A percentile compares a stretch with the other conserved stretches of the same genome.
phyloP scores from a whole-genome alignment of 2,329 filamentous ascomycete species.

The Calonectria fujianensis region DNA sequence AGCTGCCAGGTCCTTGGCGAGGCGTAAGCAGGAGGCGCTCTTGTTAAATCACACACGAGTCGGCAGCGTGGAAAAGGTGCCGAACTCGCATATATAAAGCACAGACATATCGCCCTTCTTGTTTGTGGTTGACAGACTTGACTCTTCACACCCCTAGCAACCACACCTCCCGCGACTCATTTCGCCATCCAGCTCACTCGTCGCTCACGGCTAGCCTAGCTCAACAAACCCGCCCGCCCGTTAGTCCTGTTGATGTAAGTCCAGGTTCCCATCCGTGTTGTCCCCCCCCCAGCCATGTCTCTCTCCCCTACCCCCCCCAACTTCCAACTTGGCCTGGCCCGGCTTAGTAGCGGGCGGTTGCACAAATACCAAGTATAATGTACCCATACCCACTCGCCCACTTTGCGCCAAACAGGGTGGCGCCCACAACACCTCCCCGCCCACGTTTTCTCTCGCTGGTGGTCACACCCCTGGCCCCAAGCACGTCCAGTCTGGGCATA shows the following conservation, averaged over 20 bases:
- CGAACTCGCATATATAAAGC: constrained; percentile 17
- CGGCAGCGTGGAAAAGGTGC: not conserved
- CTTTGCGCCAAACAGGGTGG: constrained; percentile 17
- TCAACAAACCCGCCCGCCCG: constrained; percentile 18
- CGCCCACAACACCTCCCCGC: constrained; percentile 15
- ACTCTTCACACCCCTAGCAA: not conserved
- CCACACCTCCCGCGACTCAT: not conserved
- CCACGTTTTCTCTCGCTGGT: constrained; percentile 7
- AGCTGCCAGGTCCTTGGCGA: constrained; percentile 14
- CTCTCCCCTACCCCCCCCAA: constrained; percentile 29
- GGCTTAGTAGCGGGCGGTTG: constrained; percentile 5
- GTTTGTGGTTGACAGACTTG: not conserved
- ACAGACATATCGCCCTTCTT: constrained; percentile 15
- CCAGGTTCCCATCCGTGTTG: constrained; percentile 1
- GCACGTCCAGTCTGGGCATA: constrained; percentile 19
- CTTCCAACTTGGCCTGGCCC: not conserved
- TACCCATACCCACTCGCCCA: constrained; percentile 5
- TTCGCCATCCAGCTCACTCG: constrained; percentile 8
- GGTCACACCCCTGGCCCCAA: not conserved
- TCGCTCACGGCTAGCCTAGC: not conserved
- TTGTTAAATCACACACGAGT: not conserved
- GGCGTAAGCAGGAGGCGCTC: constrained; percentile 15
- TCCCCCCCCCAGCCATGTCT: constrained; percentile 12
- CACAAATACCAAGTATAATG: constrained; percentile 8
- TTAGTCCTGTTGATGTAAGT: constrained; percentile 25